Base-by-base conservation (phyloP, 192 early-diverging fungal genomes). In the Endogone sp. region DNA sequence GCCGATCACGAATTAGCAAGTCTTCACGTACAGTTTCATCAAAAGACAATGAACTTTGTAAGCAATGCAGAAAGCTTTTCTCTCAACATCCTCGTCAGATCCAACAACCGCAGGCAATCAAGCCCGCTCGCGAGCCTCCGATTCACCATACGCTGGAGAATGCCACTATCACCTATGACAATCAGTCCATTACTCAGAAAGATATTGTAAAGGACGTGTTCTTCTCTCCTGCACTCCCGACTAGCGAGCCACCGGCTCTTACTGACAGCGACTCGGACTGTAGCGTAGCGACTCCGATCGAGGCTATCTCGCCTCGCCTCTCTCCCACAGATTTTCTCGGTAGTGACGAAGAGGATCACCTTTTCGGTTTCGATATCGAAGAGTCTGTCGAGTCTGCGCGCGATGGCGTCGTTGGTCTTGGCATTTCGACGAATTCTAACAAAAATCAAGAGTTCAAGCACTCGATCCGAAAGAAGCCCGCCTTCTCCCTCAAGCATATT, bases 191-290 rank as follows among this genome's bases (percentile, higher is more conserved):
- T 16, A 49, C 37, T 49, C 37, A 49, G 37, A 67, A 74, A 56
- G 72, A 74, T 3, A 65, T 79, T 16, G 77, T 79, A 2, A 79
- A 79, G 60, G 77, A 79, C 54, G 77, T 79, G 2, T 79, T 79
- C 29, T 79, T 79, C 61, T 79, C 77, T 21, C 72, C 77, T 56
- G 77, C 77, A 11, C 37, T 49, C 37, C 37, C 37, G 9, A 49
- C 37, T 16, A 49, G 37, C 37, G 37, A 49, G 16, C 37, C 37
- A 6, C 37, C 37, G 37, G 37, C 37, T 49, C 37, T 49, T 16
- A 49, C 37, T 6, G 37, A 49, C 16, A 49, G 37, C 37, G 37
- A 49, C 37, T 49, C 37, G 6, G 37, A 49, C 37, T 49, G 37
- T 16, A 49, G 37, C 16, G 37, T 49, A 49, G 37, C 1, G 37